Percentiles rank a stretch among this genome's conserved stretches.
phyloP scores from a whole-genome alignment of 2,329 filamentous ascomycete genomes.

The Aspergillus unguis region DNA sequence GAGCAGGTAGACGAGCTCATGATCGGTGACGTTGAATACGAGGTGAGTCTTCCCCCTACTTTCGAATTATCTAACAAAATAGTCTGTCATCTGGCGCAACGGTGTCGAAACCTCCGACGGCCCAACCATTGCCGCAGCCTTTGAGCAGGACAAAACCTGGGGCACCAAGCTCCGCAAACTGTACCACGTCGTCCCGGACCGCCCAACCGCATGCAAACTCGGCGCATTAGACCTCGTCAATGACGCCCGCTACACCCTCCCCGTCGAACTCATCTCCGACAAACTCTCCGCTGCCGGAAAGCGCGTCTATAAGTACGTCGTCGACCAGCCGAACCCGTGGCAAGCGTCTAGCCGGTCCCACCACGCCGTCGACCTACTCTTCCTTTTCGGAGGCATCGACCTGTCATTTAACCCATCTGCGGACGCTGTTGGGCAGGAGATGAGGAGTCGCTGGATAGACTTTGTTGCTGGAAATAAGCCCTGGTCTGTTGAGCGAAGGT shows the following conservation, averaged over 20 bases:
- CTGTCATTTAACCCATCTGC: conserved; percentile 35
- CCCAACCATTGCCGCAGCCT: conserved; percentile 33
- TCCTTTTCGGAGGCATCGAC: conserved; percentile 44
- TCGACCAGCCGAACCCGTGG: conserved; percentile 50
- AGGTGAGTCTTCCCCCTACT: conserved; percentile 26
- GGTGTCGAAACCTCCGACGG: conserved; percentile 39
- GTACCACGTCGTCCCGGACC: conserved; percentile 42
- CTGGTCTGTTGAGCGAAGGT: conserved; percentile 33
- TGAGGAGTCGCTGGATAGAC: conserved; percentile 41
- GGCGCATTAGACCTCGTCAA: conserved; percentile 40
- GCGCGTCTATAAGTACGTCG: conserved; percentile 38
- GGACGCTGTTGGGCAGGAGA: conserved; percentile 30
- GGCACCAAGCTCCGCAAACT: conserved; percentile 34
- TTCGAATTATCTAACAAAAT: neutral
- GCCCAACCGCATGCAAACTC: conserved; percentile 39
- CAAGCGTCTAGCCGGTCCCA: conserved; percentile 47
- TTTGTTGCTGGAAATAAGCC: conserved; percentile 39
- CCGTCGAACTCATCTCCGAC: conserved; percentile 29
- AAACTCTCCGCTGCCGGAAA: conserved; percentile 26
- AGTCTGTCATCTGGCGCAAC: conserved; percentile 47
- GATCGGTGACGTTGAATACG: conserved; percentile 46
- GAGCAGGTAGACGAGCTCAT: conserved; percentile 38
- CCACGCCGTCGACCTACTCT: conserved; percentile 48
- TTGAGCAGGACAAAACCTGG: conserved; percentile 30
- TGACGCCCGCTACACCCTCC: conserved; percentile 30